These are phyloP conservation scores for Yamadazyma dushanensis DNA, from an alignment of 1,139 yeast species.

Conservation along the genomic window DNA sequence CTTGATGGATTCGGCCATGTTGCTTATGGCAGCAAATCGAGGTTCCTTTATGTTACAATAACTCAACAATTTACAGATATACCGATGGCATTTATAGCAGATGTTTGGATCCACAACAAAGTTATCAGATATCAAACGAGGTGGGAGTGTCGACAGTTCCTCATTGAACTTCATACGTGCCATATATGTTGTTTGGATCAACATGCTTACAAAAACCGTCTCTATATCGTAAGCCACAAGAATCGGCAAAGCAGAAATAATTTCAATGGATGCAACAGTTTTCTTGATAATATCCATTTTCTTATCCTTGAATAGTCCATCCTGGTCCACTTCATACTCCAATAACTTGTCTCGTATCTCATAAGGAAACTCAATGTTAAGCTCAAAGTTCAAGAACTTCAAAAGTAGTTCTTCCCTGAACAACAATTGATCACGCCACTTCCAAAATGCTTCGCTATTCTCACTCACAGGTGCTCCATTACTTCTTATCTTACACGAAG, in stretches of 20 bases:
- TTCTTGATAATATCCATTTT: slow-evolving; percentile 33
- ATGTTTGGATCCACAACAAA: slow-evolving; percentile 20
- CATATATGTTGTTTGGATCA: slow-evolving; percentile 32
- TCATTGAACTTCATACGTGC: slow-evolving; percentile 24
- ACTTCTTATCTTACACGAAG: slow-evolving; percentile 35
- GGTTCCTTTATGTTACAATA: slow-evolving; percentile 30
- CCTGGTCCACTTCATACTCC: slow-evolving; percentile 5
- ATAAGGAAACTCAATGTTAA: slow-evolving; percentile 42
- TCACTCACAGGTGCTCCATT: slow-evolving; percentile 37
- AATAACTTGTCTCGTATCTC: slow-evolving; percentile 29
- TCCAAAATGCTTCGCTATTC: slow-evolving; percentile 45
- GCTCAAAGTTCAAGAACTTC: slow-evolving; percentile 41
- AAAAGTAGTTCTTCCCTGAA: slow-evolving; percentile 46
- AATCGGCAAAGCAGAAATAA: slow-evolving; percentile 43
- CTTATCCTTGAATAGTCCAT: slow-evolving; percentile 22
- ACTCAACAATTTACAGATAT: slow-evolving; percentile 29
- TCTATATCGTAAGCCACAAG: slow-evolving; percentile 35
- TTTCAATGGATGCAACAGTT: slow-evolving; percentile 37
- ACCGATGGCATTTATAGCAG: slow-evolving; percentile 36
- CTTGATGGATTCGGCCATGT: not conserved
- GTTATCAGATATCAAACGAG: slow-evolving; percentile 19
- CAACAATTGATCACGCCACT: slow-evolving; percentile 47
- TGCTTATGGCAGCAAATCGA: slow-evolving; percentile 16
- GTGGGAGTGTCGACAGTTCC: slow-evolving; percentile 25
- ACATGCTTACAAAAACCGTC: slow-evolving; percentile 35